Percentiles rank a stretch among this genome's conserved stretches.
Conservation (phyloP, 2,329 filamentous ascomycete species). For the Aspergillus udagawae region DNA sequence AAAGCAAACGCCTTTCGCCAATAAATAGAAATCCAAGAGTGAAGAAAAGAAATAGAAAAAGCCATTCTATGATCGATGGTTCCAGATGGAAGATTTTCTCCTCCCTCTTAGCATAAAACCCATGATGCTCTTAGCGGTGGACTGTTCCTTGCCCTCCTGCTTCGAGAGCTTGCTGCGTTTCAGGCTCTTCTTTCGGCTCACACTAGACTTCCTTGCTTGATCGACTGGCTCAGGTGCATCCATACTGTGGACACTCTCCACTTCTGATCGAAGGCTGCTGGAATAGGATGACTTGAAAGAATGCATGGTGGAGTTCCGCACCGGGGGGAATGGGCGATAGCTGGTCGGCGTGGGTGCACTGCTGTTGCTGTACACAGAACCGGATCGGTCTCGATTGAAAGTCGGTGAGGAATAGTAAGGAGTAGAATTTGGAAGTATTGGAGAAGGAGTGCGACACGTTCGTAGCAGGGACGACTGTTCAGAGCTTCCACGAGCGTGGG, state of each 20-base stretch:
- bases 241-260: constrained; percentile 13
- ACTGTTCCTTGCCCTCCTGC: constrained; percentile 6
- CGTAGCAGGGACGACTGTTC: constrained; percentile 10
- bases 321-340: constrained; percentile 18
- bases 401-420: constrained; percentile 17
- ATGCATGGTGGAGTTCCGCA: constrained; percentile 25
- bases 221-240: constrained; percentile 9
- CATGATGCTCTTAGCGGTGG: constrained; percentile 19
- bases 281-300: constrained; percentile 22
- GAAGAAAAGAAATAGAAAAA: too few relatives aligned
- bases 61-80: background rate
- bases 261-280: constrained; percentile 28
- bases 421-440: constrained; percentile 14
- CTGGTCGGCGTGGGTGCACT: constrained; percentile 12
- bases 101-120: constrained; percentile 18
- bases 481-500: constrained; percentile 16
- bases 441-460: constrained; percentile 14
- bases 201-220: constrained; percentile 6
- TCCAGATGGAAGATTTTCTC: constrained; percentile 15
- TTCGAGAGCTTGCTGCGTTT: constrained; percentile 10
- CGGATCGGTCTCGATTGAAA: constrained; percentile 18
- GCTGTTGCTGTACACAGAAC: constrained; percentile 21
- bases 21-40: background rate
- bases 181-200: constrained; percentile 16
- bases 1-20: background rate